These are phyloP conservation scores for Solanum infundibuliforme DNA, from an alignment of 257 asterid genomes.

Conservation along the genomic window DNA sequence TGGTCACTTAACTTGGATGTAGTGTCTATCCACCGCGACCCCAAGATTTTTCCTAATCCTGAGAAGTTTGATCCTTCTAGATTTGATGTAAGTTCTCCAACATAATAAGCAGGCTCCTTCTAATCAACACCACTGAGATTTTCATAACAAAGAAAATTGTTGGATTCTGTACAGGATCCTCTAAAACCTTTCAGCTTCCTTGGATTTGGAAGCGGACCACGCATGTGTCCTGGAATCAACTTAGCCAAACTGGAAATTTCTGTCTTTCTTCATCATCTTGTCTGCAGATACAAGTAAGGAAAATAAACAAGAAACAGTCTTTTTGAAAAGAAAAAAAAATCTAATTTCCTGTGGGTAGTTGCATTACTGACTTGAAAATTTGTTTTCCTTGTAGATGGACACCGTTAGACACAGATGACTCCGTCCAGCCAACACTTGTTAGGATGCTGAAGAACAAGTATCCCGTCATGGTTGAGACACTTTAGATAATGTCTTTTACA, in stretches of 20 bases:
- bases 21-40: slow-evolving; percentile 78
- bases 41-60: slow-evolving; percentile 45
- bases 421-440: slow-evolving; percentile 71
- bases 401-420: slow-evolving; percentile 45
- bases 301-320: not conserved
- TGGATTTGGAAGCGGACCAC: slow-evolving; percentile 78
- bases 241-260: slow-evolving; percentile 73
- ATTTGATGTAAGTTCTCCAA: slow-evolving; percentile 44
- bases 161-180: slow-evolving; percentile 38
- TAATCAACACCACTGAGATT: not conserved
- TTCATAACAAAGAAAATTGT: not conserved
- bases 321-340: not conserved
- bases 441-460: slow-evolving; percentile 84
- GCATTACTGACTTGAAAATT: not conserved
- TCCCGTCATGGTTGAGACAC: slow-evolving; percentile 50
- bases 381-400: slow-evolving; percentile 50
- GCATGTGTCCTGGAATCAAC: slow-evolving; percentile 95
- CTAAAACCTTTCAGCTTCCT: slow-evolving; percentile 69
- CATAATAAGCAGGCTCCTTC: not conserved
- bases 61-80: slow-evolving; percentile 71
- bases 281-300: slow-evolving; percentile 67
- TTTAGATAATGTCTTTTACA: slow-evolving; percentile 14
- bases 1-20: slow-evolving; percentile 82
- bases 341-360: not conserved
- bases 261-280: slow-evolving; percentile 69